Percentiles rank a stretch among this genome's conserved stretches.
Conservation (phyloP, 2,329 filamentous ascomycete species). For the Fonsecaea erecta region DNA sequence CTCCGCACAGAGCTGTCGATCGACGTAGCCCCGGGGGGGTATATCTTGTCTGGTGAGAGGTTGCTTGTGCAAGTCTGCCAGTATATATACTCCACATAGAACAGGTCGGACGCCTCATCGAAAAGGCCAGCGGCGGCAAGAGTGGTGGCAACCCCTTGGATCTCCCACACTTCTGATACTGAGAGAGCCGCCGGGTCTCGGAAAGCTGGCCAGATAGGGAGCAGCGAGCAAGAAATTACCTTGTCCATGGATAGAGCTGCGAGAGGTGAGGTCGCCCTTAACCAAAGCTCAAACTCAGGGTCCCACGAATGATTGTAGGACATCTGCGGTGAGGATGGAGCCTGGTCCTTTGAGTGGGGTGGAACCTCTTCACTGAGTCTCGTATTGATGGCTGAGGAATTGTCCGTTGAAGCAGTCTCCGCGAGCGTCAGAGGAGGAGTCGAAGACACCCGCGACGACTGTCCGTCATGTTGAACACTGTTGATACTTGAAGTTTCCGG, state of each 20-base stretch:
- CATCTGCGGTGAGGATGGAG: constrained; percentile 1
- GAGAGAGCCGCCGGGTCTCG: not conserved
- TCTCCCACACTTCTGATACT: constrained; percentile 7
- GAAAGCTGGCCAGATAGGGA: not conserved
- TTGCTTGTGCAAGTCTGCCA: constrained; percentile 7
- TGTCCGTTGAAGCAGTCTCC: constrained; percentile 9
- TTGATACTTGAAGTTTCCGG: not conserved
- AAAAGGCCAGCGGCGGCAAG: constrained; percentile 6
- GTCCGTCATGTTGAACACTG: not conserved
- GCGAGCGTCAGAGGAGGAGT: constrained; percentile 4
- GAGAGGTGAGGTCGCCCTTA: not conserved
- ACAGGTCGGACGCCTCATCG: constrained; percentile 2
- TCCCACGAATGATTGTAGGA: not conserved
- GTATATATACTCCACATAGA: constrained; percentile 1
- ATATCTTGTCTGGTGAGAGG: not conserved
- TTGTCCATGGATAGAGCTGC: not conserved
- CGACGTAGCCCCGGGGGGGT: not conserved
- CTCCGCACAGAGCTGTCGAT: not conserved
- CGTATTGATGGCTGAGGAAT: not conserved
- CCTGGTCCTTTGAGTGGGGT: not conserved
- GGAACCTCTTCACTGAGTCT: not conserved
- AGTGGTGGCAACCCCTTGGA: constrained; percentile 5
- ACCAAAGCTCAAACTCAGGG: not conserved
- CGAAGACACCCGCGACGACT: constrained; percentile 1
- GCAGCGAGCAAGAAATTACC: not conserved